Percentiles rank a stretch among this genome's conserved stretches.
Evolutionary conservation across 257 asterid species (phyloP).

Genomic region (Solanum habrochaites): DNA sequence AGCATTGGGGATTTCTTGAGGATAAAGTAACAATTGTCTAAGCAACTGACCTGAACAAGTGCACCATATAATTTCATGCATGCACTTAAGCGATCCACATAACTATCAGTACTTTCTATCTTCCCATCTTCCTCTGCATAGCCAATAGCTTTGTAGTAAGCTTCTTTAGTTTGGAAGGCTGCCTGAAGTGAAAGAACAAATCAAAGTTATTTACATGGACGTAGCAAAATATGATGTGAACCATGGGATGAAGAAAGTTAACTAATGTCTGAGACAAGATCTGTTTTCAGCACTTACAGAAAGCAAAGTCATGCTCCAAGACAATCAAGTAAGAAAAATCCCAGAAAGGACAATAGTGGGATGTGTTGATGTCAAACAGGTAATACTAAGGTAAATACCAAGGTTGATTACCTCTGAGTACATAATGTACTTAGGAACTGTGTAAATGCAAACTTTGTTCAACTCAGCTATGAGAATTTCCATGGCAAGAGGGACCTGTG

Average conservation of each 20-base stretch:
- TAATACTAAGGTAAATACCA: background rate
- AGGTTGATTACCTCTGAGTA: slow-evolving; percentile 50
- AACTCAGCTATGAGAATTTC: slow-evolving; percentile 71
- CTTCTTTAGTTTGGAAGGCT: slow-evolving; percentile 39
- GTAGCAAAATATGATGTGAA: background rate
- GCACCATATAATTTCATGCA: slow-evolving; percentile 86
- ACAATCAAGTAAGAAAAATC: background rate
- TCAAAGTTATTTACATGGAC: background rate
- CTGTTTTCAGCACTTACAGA: background rate
- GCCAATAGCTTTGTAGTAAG: slow-evolving; percentile 63
- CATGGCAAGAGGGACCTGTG: slow-evolving; percentile 66
- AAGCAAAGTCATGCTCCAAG: background rate
- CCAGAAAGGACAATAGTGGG: background rate
- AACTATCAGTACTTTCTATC: slow-evolving; percentile 47
- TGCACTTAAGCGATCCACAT: slow-evolving; percentile 34
- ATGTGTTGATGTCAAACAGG: background rate
- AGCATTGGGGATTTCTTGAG: background rate
- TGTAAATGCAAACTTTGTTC: slow-evolving; percentile 73
- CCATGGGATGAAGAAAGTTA: background rate
- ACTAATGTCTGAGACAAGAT: background rate
- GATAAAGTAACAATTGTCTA: background rate
- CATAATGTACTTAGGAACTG: slow-evolving; percentile 71
- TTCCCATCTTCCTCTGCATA: slow-evolving; percentile 50
- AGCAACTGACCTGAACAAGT: slow-evolving; percentile 67
- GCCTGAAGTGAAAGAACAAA: slow-evolving; percentile 27